phyloP scores from a whole-genome alignment of 495 filamentous ascomycete species.

The Penicillium canescens region DNA sequence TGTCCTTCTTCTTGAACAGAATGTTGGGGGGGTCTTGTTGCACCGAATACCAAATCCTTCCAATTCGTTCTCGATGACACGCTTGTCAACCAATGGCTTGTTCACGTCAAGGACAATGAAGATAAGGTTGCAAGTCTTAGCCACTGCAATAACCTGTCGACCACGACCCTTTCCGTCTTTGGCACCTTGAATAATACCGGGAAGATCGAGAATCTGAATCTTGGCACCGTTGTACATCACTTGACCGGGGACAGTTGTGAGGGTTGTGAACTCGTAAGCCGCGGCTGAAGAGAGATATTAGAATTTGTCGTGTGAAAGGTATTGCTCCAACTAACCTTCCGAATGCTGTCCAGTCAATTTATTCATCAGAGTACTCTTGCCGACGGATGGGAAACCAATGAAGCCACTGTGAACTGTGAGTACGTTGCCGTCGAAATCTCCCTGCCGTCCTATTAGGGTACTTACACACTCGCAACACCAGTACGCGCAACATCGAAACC shows the following conservation, averaged over 20 bases:
- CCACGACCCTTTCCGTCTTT: conserved; percentile 98
- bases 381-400: conserved; percentile 90
- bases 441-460: conserved; percentile 26
- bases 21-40: conserved; percentile 98
- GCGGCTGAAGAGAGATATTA: conserved; percentile 56
- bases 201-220: conserved; percentile 97
- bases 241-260: conserved; percentile 96
- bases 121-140: conserved; percentile 97
- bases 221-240: conserved; percentile 96
- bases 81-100: conserved; percentile 96
- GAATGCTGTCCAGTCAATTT: conserved; percentile 93
- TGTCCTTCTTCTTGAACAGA: conserved; percentile 98
- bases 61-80: conserved; percentile 93
- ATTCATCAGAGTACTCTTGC: conserved; percentile 97
- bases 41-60: conserved; percentile 98
- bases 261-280: conserved; percentile 97
- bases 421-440: not conserved
- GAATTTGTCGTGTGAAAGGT: not conserved
- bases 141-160: conserved; percentile 97
- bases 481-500: conserved; percentile 98
- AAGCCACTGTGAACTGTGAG: conserved; percentile 41
- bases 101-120: conserved; percentile 99
- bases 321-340: conserved; percentile 56
- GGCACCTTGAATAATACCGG: conserved; percentile 97
- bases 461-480: conserved; percentile 92